Evolutionary conservation across 2,329 filamentous ascomycete species (phyloP).

Genomic region (Talaromyces sp.): DNA sequence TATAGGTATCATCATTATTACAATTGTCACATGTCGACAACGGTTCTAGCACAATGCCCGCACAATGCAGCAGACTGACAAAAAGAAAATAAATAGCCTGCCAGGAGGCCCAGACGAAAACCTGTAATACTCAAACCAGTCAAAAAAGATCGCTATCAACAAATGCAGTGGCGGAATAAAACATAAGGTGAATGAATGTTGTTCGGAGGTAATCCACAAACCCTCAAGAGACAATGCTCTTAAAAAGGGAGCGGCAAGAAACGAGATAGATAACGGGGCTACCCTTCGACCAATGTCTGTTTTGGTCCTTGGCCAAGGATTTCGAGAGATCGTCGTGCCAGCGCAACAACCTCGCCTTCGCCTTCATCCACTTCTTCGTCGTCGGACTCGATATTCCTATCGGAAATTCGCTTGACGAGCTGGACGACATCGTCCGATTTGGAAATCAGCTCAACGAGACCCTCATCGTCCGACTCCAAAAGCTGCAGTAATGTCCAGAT

Average conservation of each 20-base stretch:
- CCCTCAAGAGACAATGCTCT: not conserved
- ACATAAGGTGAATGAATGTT: conserved; percentile 2
- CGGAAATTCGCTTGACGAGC: conserved; percentile 87
- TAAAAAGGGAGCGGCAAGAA: not conserved
- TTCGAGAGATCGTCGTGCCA: conserved; percentile 86
- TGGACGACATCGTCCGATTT: conserved; percentile 87
- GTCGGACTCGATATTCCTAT: conserved; percentile 81
- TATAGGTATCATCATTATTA: conserved; percentile 18
- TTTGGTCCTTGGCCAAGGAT: conserved; percentile 75
- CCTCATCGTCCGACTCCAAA: conserved; percentile 89
- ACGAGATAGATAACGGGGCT: not conserved
- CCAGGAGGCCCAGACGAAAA: not conserved
- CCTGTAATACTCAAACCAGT: conserved; percentile 6
- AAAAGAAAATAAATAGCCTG: not conserved
- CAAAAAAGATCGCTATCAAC: conserved; percentile 12
- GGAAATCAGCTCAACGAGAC: conserved; percentile 80
- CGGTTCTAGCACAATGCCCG: conserved; percentile 11
- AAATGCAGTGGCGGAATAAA: conserved; percentile 8
- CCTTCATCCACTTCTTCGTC: conserved; percentile 84
- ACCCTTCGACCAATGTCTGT: conserved; percentile 70
- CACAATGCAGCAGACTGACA: not conserved
- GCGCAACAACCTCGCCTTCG: conserved; percentile 84
- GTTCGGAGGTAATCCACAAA: not conserved
- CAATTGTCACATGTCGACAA: conserved; percentile 2
- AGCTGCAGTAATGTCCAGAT: conserved; percentile 97